Conservation (phyloP, 331 rosid genomes). For the Telfairia occidentalis region DNA sequence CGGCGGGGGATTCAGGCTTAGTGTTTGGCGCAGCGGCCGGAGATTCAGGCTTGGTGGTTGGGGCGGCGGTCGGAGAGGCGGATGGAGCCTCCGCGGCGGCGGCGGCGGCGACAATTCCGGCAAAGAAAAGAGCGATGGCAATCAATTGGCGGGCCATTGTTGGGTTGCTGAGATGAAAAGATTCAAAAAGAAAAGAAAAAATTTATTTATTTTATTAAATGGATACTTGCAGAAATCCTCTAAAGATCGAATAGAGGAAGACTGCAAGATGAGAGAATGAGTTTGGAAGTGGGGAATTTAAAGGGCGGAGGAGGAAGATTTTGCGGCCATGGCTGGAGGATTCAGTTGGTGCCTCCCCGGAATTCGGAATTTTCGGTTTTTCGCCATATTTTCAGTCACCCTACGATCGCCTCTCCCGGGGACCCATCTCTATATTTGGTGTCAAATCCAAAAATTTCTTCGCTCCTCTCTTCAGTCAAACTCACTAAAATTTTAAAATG, state of each 20-base stretch:
- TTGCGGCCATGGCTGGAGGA: not conserved
- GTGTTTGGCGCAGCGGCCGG: slow-evolving; percentile 3
- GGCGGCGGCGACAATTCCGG: slow-evolving; percentile 1
- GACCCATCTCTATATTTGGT: too few relatives aligned
- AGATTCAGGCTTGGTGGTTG: not conserved
- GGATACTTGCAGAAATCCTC: slow-evolving; percentile 16
- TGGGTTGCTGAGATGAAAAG: not conserved
- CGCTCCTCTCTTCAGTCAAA: too few relatives aligned
- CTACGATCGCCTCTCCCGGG: too few relatives aligned
- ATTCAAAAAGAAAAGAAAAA: not conserved
- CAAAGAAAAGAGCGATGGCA: slow-evolving; percentile 20
- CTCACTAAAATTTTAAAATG: too few relatives aligned
- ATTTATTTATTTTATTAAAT: not conserved
- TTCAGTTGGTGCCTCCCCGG: not conserved
- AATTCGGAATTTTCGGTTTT: too few relatives aligned
- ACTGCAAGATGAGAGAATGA: slow-evolving; percentile 19
- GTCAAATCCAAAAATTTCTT: too few relatives aligned
- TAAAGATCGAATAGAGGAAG: slow-evolving; percentile 19
- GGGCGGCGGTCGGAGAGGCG: slow-evolving; percentile 18
- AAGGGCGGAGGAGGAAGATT: not conserved
- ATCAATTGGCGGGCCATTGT: slow-evolving; percentile 25
- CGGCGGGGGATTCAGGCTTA: not conserved
- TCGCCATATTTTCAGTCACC: not conserved
- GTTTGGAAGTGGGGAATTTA: slow-evolving; percentile 9
- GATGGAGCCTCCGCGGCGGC: slow-evolving; percentile 14